Evolutionary conservation across 306 rosid genomes (phyloP), one percentile per base, ranked within the genome.

Genomic region (Inga leiocalycina): DNA sequence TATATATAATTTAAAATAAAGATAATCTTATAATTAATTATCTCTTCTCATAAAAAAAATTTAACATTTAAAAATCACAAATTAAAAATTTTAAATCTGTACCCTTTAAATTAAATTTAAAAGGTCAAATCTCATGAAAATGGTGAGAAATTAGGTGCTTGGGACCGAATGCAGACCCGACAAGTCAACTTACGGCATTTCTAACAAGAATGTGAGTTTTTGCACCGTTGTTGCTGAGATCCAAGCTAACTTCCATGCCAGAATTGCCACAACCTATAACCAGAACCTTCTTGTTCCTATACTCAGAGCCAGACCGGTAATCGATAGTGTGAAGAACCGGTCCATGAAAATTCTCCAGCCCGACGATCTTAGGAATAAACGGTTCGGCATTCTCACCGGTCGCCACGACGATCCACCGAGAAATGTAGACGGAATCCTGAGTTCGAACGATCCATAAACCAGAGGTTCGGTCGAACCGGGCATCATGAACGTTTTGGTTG

Each of bases 201-300:
- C 99, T 90, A 70, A 89, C 97, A 56, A 97, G 98, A 97, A 97
- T 84, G 43, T 90, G 82, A 78, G 99, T 93, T 0, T 76, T 32
- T 3, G 99, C 99, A 87, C 90, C 89, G 91, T 92, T 52, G 44
- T 97, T 87, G 34, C 94, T 91, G 61, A 97, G 98, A 73, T 97
- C 99, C 79, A 97, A 89, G 88, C 99, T 91, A 80, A 92, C 95
- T 91, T 97, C 99, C 99, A 97, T 97, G 30, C 99, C 99, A n/a
- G 99, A 94, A 88, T 97, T 97, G 11, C 99, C 99, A 77, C 98
- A 97, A 1, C 99, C 99, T 74, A 97, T 68, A 3, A 97, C 98
- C 76, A 97, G 67, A 79, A 97, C 98, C 82, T 62, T 91, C 45
- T 88, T 80, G 85, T 87, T 89, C 39, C 37, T 86, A 17, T 91